Evolutionary conservation across 2,329 filamentous ascomycete genomes (phyloP).

Genomic region (Helotiales sp.): DNA sequence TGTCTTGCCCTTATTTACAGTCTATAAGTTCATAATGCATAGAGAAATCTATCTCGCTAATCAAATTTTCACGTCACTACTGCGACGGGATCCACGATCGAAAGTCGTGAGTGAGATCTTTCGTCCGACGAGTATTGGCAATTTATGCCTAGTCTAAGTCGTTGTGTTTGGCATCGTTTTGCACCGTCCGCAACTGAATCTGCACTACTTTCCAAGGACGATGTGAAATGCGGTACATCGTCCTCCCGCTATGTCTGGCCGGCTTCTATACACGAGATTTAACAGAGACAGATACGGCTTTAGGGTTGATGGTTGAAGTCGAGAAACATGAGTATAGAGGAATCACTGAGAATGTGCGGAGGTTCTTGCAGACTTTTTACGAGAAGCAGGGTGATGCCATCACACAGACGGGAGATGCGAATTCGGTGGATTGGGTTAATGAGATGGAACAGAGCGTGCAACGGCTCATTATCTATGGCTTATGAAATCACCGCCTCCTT

Average conservation of each 20-base stretch:
- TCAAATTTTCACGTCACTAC: too few species aligned
- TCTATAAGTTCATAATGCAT: too few species aligned
- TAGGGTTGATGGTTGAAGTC: conserved; percentile 53
- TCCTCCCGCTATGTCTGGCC: conserved; percentile 60
- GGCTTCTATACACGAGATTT: conserved; percentile 50
- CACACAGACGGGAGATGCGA: conserved; percentile 46
- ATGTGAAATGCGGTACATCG: conserved; percentile 52
- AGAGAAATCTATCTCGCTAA: too few species aligned
- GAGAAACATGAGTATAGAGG: conserved; percentile 54
- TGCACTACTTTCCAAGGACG: conserved; percentile 47
- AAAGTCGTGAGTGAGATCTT: too few species aligned
- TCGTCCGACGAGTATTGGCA: too few species aligned
- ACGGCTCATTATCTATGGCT: conserved; percentile 52
- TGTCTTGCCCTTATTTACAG: too few species aligned
- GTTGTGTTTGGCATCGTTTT: too few species aligned
- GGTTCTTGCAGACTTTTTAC: conserved; percentile 53
- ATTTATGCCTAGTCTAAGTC: too few species aligned
- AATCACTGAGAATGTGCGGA: conserved; percentile 51
- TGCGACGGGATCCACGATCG: too few species aligned
- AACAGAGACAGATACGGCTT: conserved; percentile 51
- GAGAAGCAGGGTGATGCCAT: conserved; percentile 52
- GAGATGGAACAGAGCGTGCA: conserved; percentile 52
- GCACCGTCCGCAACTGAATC: too few species aligned
- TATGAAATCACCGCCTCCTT: neutral
- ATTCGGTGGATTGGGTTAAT: conserved; percentile 56